Evolutionary conservation across 192 early-diverging fungal species (phyloP), one percentile per base, ranked within the genome.

Genomic region (Linnemannia hyalina): DNA sequence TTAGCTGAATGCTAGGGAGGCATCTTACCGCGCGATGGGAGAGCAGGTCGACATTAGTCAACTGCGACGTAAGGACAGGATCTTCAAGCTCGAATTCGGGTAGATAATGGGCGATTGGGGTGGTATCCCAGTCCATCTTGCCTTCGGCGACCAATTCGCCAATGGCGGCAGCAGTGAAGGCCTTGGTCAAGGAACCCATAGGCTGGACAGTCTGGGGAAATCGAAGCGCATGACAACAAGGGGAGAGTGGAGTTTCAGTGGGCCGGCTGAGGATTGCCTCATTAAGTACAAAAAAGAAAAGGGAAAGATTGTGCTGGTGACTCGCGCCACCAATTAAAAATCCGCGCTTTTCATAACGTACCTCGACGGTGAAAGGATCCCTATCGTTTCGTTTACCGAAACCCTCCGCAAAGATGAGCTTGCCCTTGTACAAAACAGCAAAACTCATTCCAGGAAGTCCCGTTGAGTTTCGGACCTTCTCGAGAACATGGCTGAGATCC

Each of bases 61-160:
- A 75, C 36, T 75, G 52, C 10, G 74, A 55, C 22, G 74, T 75
- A 1, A 75, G 74, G 15, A 57, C 32, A 16, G 47, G 74, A 60
- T 75, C 52, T 40, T 40, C 38, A 32, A 75, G 52, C 8, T 57
- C 52, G 36, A 57, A 55, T 9, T 75, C 74, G 29, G 79, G 79
- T 7, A 80, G 60, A 36, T 74, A 80, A 7, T 74, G 32, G 29
- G 57, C 7, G 1, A 80, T 26, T 18, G 82, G 77, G 8, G 82
- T 84, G 8, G 18, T 78, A 22, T 78, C 73, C 82, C 77, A 84
- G 57, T 80, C 82, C 74, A 78, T 75, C 40, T 79, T 79, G 26
- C 77, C 82, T 57, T 78, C 77, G 3, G 73, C 82, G 3, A 84
- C 77, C n/a, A 84, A 44, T 52, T 84, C 82, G 36, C 82, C 82